phyloP scores from a whole-genome alignment of 305 asterid genomes.

The Solanum hybrid region DNA sequence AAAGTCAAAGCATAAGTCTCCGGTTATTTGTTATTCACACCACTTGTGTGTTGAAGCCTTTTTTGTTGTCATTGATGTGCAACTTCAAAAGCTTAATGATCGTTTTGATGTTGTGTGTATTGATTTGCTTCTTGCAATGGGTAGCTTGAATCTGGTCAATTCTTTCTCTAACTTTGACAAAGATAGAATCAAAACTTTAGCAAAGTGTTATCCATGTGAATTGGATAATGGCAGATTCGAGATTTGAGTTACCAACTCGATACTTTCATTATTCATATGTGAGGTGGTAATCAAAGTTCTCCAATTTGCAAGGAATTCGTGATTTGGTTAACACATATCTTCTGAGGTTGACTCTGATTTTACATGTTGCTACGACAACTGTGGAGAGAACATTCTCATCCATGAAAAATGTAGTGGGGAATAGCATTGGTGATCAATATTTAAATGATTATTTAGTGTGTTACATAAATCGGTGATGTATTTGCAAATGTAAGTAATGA shows the following conservation, averaged over 20 bases:
- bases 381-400: not conserved
- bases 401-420: not conserved
- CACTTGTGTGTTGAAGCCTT: not conserved
- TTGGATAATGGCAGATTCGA: not conserved
- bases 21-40: not conserved
- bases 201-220: not conserved
- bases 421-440: not conserved
- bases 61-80: not conserved
- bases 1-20: not conserved
- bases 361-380: not conserved
- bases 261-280: not conserved
- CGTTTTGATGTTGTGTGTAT: not conserved
- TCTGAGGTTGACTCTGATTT: not conserved
- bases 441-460: not conserved
- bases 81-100: not conserved
- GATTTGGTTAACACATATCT: not conserved
- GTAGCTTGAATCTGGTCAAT: not conserved
- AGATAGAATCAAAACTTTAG: not conserved
- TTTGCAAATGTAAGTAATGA: not conserved
- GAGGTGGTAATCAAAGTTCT: not conserved
- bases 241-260: not conserved
- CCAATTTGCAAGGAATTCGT: not conserved
- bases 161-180: not conserved
- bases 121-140: not conserved
- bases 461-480: not conserved